phyloP scores from a whole-genome alignment of 768 basidiomycete species.

The Pleurotus djamor region DNA sequence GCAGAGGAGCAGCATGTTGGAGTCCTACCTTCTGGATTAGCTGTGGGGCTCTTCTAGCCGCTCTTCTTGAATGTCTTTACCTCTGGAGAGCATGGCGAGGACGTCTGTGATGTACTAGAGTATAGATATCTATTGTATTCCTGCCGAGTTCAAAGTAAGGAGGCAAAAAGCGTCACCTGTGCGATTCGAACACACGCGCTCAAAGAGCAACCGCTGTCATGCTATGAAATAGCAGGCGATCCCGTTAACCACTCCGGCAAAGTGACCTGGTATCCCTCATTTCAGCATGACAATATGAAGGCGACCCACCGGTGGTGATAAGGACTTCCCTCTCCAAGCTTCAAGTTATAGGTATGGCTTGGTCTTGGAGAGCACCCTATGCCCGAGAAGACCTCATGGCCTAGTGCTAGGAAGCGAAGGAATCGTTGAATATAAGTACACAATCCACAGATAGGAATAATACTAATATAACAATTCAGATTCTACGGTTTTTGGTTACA shows the following conservation, averaged over 20 bases:
- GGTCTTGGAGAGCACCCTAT: not conserved
- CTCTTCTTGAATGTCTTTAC: conserved; percentile 40
- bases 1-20: conserved; percentile 66
- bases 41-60: conserved; percentile 35
- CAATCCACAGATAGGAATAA: not conserved
- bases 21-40: conserved; percentile 59
- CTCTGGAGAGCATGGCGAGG: conserved; percentile 69
- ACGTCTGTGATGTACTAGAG: conserved; percentile 33
- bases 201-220: conserved; percentile 17
- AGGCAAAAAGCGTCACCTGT: conserved; percentile 18
- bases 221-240: conserved; percentile 18
- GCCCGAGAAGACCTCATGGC: no score
- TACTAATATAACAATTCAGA: no score
- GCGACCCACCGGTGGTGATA: not conserved
- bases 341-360: not conserved
- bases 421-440: not conserved
- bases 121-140: not conserved
- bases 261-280: conserved; percentile 12
- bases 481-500: no score
- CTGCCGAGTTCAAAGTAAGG: not conserved
- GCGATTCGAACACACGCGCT: conserved; percentile 27
- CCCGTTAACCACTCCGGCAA: conserved; percentile 27
- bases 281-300: not conserved
- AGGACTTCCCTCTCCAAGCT: not conserved
- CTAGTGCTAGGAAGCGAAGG: not conserved